phyloP scores from a whole-genome alignment of 1,139 yeast species.

The Casaregolazyma suthepensis region DNA sequence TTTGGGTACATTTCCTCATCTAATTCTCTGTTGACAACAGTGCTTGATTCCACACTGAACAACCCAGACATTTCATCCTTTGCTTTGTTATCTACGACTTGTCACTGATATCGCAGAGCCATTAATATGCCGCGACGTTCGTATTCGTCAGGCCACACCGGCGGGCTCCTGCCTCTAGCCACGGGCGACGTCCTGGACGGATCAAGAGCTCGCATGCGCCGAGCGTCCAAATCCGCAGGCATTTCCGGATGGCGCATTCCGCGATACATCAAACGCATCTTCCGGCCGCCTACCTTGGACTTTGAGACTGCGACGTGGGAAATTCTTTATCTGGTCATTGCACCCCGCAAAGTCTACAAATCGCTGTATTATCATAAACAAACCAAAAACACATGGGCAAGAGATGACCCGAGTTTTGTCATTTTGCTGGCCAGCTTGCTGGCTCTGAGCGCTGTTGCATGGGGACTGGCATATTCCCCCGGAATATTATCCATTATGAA shows the following conservation, averaged over 20 bases:
- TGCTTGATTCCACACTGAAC: not conserved
- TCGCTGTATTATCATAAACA: conserved; percentile 74
- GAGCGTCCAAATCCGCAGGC: not conserved
- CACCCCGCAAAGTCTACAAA: conserved; percentile 77
- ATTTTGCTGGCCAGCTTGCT: conserved; percentile 61
- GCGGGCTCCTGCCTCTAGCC: conserved; percentile 12
- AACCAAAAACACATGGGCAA: conserved; percentile 65
- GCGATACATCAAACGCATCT: conserved; percentile 38
- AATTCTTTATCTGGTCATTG: conserved; percentile 61
- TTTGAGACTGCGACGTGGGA: conserved; percentile 95
- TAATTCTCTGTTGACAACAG: not conserved
- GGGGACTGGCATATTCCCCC: conserved; percentile 84
- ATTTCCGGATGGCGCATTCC: conserved; percentile 21
- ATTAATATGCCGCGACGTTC: conserved; percentile 12
- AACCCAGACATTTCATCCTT: not conserved
- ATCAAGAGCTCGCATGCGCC: not conserved
- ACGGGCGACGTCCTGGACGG: conserved; percentile 9
- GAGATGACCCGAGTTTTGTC: conserved; percentile 89
- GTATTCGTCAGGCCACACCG: conserved; percentile 10
- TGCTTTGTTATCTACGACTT: not conserved
- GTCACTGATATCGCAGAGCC: not conserved
- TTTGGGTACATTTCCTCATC: not conserved
- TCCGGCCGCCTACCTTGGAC: conserved; percentile 77
- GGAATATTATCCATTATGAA: conserved; percentile 52
- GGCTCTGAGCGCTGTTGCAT: conserved; percentile 70